Percentiles rank a stretch among this genome's conserved stretches.
Evolutionary conservation across 2,329 filamentous ascomycete genomes (phyloP).

Genomic region (Talaromyces pinophilus): DNA sequence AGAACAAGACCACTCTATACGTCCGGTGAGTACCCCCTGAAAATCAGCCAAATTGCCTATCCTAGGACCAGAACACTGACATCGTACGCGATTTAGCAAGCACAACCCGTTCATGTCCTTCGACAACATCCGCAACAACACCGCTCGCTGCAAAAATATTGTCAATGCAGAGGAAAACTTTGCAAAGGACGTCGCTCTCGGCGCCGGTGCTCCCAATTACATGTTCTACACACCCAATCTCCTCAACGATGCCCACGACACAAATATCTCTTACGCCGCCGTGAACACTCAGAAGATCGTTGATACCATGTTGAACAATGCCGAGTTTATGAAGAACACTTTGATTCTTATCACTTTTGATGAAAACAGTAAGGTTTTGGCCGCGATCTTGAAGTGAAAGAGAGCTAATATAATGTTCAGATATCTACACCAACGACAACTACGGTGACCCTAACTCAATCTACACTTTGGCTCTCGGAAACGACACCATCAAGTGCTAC

Average conservation of each 20-base stretch:
- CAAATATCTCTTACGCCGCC: conserved; percentile 12
- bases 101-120: conserved; percentile 27
- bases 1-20: conserved; percentile 21
- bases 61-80: no score
- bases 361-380: conserved; percentile 20
- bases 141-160: conserved; percentile 25
- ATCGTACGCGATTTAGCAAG: conserved; percentile 19
- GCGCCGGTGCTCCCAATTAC: conserved; percentile 22
- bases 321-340: conserved; percentile 26
- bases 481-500: conserved; percentile 23
- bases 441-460: conserved; percentile 22
- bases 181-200: conserved; percentile 22
- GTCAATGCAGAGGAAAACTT: conserved; percentile 26
- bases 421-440: conserved; percentile 21
- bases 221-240: conserved; percentile 23
- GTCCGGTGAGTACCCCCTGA: conserved; percentile 20
- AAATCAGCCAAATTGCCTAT: no score
- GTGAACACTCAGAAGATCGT: conserved; percentile 11
- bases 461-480: conserved; percentile 22
- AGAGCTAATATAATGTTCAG: not conserved
- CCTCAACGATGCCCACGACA: conserved; percentile 20
- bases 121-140: conserved; percentile 26
- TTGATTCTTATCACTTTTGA: conserved; percentile 26
- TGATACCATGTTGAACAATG: conserved; percentile 23
- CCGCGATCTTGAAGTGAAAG: not conserved